Conservation (phyloP, 192 early-diverging fungal species). For the Podila clonocystis region DNA sequence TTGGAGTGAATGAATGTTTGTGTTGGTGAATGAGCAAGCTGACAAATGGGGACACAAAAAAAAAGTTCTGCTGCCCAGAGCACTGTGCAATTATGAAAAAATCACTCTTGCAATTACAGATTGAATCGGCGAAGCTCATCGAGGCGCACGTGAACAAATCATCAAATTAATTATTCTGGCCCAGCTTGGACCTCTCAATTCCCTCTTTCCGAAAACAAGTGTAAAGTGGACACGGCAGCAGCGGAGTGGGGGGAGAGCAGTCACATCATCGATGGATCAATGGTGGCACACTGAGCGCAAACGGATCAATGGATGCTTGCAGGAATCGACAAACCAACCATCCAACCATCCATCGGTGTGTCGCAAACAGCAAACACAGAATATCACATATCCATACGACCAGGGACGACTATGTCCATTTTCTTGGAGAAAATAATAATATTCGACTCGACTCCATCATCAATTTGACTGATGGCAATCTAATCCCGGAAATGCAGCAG, state of each 20-base stretch:
- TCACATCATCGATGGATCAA: background rate
- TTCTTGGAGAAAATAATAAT: background rate
- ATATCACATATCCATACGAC: background rate
- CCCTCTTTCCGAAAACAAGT: conserved; percentile 6
- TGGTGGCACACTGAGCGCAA: background rate
- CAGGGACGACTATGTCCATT: background rate
- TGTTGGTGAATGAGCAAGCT: too few species aligned
- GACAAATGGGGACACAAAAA: too few species aligned
- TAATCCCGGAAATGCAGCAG: too few species aligned
- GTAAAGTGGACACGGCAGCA: conserved; percentile 2
- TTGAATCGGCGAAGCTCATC: too few species aligned
- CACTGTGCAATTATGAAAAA: too few species aligned
- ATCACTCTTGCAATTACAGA: too few species aligned
- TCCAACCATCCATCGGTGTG: conserved; percentile 3
- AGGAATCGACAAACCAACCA: background rate
- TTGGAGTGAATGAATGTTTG: too few species aligned
- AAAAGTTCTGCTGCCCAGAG: too few species aligned
- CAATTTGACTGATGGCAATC: too few species aligned
- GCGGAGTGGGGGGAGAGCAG: conserved; percentile 3
- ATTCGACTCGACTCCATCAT: too few species aligned
- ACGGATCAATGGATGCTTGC: conserved; percentile 1
- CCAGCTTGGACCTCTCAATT: background rate
- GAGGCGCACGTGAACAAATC: background rate
- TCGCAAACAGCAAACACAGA: background rate
- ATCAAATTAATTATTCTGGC: background rate